Evolutionary conservation across 2,329 filamentous ascomycete species (phyloP), one percentile per base, ranked within the genome.

Genomic region (Cercospora nicotianae): DNA sequence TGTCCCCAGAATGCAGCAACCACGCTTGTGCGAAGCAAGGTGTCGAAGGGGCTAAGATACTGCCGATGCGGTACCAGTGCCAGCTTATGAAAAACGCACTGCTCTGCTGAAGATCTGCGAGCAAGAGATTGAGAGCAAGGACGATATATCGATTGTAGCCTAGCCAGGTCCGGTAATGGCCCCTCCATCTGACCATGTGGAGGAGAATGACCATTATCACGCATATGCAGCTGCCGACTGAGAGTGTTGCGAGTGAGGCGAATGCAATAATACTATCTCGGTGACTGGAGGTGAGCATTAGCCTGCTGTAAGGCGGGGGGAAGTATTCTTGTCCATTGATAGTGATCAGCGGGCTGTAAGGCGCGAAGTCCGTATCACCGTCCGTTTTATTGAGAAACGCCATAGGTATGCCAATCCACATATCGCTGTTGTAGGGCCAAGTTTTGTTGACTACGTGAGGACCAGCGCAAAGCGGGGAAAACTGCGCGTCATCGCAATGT

Each of bases 91-190:
- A 73, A 74, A 91, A 91, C 3, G 88, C 87, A 0, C 87, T 76
- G 7, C 87, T 83, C 73, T 91, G 89, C 73, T 89, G 87, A 65
- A 90, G 83, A 72, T 92, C 90, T 67, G 90, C 89, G 23, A 90
- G 79, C 4, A 92, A 80, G 0, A 92, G 83, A 75, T 91, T 91
- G 76, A 90, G 86, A 66, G 91, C 89, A 3, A 92, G 81, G 0
- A 91, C 81, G 30, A 91, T 83, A 74, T 91, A 90, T 77, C 91
- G 90, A 71, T 91, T 91, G 71, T 77, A 75, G 36, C 75, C 73
- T 16, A 77, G 57, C 55, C 72, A 76, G 6, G 74, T 76, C 57
- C 70, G 70, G 68, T 77, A 75, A 65, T 76, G 73, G 48, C 69
- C 61, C 12, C 72, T 71, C 76, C 76, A 77, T 20, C 69, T 72